Conservation (phyloP, 2,329 filamentous ascomycete species). For the Aspergillus bombycis region DNA sequence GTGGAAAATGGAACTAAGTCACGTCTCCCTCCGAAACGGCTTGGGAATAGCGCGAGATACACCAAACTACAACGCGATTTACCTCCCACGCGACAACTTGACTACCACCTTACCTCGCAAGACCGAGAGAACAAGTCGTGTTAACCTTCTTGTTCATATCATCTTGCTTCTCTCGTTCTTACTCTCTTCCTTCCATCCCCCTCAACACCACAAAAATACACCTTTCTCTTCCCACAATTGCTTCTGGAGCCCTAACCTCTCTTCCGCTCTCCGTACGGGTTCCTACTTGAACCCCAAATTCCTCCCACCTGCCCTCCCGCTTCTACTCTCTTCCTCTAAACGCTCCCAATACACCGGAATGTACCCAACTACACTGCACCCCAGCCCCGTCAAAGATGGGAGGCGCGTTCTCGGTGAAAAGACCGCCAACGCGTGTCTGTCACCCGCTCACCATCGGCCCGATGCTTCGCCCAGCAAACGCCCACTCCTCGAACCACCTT, state of each 20-base stretch:
- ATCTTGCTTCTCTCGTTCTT: not conserved
- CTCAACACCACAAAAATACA: not conserved
- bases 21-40: constrained; percentile 1
- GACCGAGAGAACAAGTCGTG: not conserved
- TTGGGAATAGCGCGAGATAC: constrained; percentile 7
- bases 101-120: constrained; percentile 2
- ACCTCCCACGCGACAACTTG: constrained; percentile 1
- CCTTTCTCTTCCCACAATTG: not conserved
- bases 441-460: constrained; percentile 29
- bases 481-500: constrained; percentile 26
- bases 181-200: not conserved
- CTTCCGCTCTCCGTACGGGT: constrained; percentile 2
- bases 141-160: not conserved
- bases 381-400: constrained; percentile 40
- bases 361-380: constrained; percentile 20
- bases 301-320: not conserved
- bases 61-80: constrained; percentile 4
- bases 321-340: not conserved
- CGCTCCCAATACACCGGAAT: constrained; percentile 9
- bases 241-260: constrained; percentile 5
- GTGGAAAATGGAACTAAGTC: constrained; percentile 5
- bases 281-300: constrained; percentile 1
- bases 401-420: constrained; percentile 47
- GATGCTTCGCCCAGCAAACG: constrained; percentile 33
- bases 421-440: constrained; percentile 45